These are phyloP conservation scores for Penicillium longicatenatum DNA, from an alignment of 495 filamentous ascomycete genomes.

Conservation along the genomic window DNA sequence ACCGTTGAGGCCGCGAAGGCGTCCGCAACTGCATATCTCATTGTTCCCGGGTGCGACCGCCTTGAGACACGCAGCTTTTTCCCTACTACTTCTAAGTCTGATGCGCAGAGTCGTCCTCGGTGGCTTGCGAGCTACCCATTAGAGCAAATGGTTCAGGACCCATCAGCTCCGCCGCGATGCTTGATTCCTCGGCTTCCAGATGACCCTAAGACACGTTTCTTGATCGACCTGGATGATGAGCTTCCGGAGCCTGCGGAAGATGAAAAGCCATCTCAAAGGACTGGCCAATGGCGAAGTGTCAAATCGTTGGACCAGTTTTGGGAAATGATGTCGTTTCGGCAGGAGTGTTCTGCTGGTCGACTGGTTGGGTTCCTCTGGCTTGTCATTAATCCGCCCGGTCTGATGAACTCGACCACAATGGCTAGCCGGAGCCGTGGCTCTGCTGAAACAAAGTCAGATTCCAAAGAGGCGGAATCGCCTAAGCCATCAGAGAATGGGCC, in stretches of 20 bases:
- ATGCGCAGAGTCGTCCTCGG: slow-evolving; percentile 47
- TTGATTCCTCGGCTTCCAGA: slow-evolving; percentile 91
- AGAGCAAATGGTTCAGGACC: slow-evolving; percentile 55
- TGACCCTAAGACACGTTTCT: slow-evolving; percentile 91
- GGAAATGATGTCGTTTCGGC: slow-evolving; percentile 97
- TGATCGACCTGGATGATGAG: slow-evolving; percentile 86
- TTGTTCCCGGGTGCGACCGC: slow-evolving; percentile 81
- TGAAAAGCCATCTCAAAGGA: slow-evolving; percentile 33
- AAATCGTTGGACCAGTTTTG: slow-evolving; percentile 87
- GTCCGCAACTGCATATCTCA: slow-evolving; percentile 68
- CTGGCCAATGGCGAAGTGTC: slow-evolving; percentile 80
- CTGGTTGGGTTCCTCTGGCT: slow-evolving; percentile 95
- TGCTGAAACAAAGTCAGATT: slow-evolving; percentile 10
- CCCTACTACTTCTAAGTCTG: slow-evolving; percentile 45
- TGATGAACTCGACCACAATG: slow-evolving; percentile 43
- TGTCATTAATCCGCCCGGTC: slow-evolving; percentile 63
- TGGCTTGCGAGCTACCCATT: slow-evolving; percentile 65
- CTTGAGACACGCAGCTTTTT: slow-evolving; percentile 70
- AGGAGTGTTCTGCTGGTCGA: slow-evolving; percentile 90
- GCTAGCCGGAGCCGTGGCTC: slow-evolving; percentile 27
- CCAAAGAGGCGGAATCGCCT: slow-evolving; percentile 6
- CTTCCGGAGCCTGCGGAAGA: slow-evolving; percentile 46
- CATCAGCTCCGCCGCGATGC: slow-evolving; percentile 72
- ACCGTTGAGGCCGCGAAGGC: slow-evolving; percentile 38
- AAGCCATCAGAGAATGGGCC: slow-evolving; percentile 9